Conservation (phyloP, 1,284 basidiomycete species). For the Termitomyces sp. region DNA sequence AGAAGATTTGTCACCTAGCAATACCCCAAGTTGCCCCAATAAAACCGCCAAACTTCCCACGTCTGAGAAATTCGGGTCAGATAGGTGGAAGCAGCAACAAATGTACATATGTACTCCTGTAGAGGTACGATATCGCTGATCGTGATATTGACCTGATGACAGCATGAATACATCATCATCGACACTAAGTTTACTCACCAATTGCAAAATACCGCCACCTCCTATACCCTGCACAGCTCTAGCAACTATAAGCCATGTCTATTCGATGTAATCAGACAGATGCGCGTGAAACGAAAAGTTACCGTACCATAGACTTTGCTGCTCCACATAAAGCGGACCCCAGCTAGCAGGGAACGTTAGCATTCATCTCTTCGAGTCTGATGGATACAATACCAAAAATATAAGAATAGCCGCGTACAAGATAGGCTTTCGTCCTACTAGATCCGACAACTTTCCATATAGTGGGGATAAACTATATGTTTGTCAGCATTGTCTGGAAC, state of each 20-base stretch:
- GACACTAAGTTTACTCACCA: slow-evolving; percentile 24
- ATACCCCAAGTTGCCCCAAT: slow-evolving; percentile 81
- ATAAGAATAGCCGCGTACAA: slow-evolving; percentile 63
- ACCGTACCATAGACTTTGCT: slow-evolving; percentile 64
- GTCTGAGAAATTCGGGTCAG: slow-evolving; percentile 34
- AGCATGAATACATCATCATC: neutral
- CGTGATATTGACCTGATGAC: slow-evolving; percentile 53
- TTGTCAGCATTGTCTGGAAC: neutral
- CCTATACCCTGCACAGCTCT: slow-evolving; percentile 83
- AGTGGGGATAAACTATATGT: slow-evolving; percentile 51
- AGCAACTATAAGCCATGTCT: slow-evolving; percentile 65
- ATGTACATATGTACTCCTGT: slow-evolving; percentile 50
- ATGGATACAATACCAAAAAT: slow-evolving; percentile 54
- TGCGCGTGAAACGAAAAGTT: neutral
- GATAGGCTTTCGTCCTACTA: slow-evolving; percentile 69
- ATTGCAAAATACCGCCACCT: slow-evolving; percentile 68
- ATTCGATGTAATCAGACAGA: neutral
- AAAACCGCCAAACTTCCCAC: slow-evolving; percentile 69
- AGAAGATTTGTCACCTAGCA: slow-evolving; percentile 39
- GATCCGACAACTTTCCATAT: slow-evolving; percentile 74
- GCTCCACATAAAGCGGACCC: slow-evolving; percentile 82
- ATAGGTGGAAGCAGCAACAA: neutral
- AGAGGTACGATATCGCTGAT: slow-evolving; percentile 78
- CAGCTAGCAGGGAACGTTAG: slow-evolving; percentile 34
- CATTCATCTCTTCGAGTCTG: slow-evolving; percentile 1